A percentile compares a stretch with the other conserved stretches of the same genome.
Conservation (phyloP, 768 basidiomycete genomes). For the Psilocybe cyanescens region DNA sequence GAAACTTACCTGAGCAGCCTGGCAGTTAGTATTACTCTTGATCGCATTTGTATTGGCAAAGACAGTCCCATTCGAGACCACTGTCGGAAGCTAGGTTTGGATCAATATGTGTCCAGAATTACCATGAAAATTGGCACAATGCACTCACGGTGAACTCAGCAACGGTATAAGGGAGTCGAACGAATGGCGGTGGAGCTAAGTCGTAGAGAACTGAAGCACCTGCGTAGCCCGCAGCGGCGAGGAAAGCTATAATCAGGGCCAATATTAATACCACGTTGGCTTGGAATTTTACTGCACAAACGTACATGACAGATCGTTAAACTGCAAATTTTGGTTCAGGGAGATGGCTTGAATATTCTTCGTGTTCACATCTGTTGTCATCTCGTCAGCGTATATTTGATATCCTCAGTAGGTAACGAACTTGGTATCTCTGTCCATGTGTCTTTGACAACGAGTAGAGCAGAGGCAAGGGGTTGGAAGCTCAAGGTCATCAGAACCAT, state of each 20-base stretch:
- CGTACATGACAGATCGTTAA: constrained; percentile 52
- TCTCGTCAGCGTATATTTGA: background rate
- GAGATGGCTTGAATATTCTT: constrained; percentile 42
- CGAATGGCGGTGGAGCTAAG: constrained; percentile 48
- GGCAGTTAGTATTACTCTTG: constrained; percentile 48
- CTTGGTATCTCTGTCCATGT: constrained; percentile 47
- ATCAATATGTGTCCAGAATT: background rate
- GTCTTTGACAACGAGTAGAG: constrained; percentile 50
- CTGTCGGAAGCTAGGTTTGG: constrained; percentile 37
- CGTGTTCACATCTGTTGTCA: constrained; percentile 36
- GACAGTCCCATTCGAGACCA: constrained; percentile 48
- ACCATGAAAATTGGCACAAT: background rate
- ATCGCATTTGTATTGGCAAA: constrained; percentile 52
- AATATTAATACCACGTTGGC: background rate
- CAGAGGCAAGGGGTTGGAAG: constrained; percentile 57
- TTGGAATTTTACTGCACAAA: constrained; percentile 2
- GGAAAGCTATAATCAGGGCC: constrained; percentile 40
- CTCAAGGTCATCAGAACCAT: constrained; percentile 50
- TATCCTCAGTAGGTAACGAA: constrained; percentile 18
- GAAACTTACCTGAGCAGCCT: constrained; percentile 35
- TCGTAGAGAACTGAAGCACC: constrained; percentile 51
- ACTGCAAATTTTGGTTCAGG: constrained; percentile 48
- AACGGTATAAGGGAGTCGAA: constrained; percentile 48
- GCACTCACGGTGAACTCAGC: constrained; percentile 46
- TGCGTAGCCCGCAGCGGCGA: constrained; percentile 59